Percentiles rank a stretch among this genome's conserved stretches.
These are phyloP conservation scores for Stagonosporopsis vannaccii DNA, from an alignment of 2,329 filamentous ascomycete genomes.

Conservation along the genomic window DNA sequence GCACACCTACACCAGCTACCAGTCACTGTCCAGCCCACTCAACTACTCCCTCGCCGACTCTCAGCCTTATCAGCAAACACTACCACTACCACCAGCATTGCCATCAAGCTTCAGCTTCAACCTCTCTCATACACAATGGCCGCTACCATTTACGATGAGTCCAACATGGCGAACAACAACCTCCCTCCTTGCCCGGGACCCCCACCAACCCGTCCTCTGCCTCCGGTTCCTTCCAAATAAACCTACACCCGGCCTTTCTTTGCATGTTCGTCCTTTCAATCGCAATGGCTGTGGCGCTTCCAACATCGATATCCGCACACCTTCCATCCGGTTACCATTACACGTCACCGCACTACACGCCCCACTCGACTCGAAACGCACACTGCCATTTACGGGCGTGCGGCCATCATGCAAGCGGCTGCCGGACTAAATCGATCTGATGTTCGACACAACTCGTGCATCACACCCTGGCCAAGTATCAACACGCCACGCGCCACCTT, in stretches of 20 bases:
- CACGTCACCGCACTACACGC: slow-evolving; percentile 27
- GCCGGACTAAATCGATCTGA: slow-evolving; percentile 36
- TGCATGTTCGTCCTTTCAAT: slow-evolving; percentile 27
- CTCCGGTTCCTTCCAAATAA: slow-evolving; percentile 56
- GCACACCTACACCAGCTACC: slow-evolving; percentile 17
- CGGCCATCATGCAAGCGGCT: slow-evolving; percentile 34
- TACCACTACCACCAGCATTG: slow-evolving; percentile 1
- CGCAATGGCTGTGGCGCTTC: slow-evolving; percentile 37
- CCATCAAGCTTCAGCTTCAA: slow-evolving; percentile 16
- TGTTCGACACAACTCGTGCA: slow-evolving; percentile 35
- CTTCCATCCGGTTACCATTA: slow-evolving; percentile 11
- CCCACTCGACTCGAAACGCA: slow-evolving; percentile 27
- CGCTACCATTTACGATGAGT: slow-evolving; percentile 48
- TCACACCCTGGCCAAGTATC: slow-evolving; percentile 23
- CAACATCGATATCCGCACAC: slow-evolving; percentile 30
- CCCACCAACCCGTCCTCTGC: slow-evolving; percentile 57
- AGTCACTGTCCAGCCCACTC: slow-evolving; percentile 21
- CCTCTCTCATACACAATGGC: slow-evolving; percentile 43
- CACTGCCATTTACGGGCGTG: slow-evolving; percentile 26
- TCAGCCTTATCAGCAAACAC: slow-evolving; percentile 9
- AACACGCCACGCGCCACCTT: slow-evolving; percentile 9
- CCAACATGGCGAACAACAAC: slow-evolving; percentile 50
- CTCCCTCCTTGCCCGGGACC: slow-evolving; percentile 58
- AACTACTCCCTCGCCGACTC: slow-evolving; percentile 17
- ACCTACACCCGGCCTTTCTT: slow-evolving; percentile 1